Base-by-base conservation (phyloP, 352 stramenopile species). In the Phytophthora colocasiae region DNA sequence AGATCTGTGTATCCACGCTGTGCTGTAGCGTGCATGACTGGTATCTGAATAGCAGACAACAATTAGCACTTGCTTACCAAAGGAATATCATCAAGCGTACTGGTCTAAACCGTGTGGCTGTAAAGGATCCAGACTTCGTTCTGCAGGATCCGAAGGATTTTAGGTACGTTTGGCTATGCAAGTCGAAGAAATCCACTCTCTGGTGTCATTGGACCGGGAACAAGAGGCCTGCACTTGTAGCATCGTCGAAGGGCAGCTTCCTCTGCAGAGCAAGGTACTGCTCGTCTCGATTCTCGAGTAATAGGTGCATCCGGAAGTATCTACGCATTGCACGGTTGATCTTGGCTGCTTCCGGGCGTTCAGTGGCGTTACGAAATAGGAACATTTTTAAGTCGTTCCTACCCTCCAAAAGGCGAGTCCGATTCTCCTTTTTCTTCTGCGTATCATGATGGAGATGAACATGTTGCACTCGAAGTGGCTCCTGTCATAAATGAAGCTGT, bases 1-100 rank as follows among this genome's bases (percentile, higher is more conserved):
- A 94, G 69, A 17, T 88, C 75, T 4, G 76, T 78, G 58, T 94
- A 94, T 27, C 86, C 86, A n/a, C 86, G 77, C 59, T 94, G 86
- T 10, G 82, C 75, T 4, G 83, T 81, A 0, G 78, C 84, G 40
- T 93, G 86, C 15, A 77, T 68, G 6, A 67, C 79, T 0, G 82
- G 41, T 81, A 73, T 41, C 82, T 89, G 36, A 41, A 50, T 15
- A 45, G 45, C 34, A 43, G 48, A 40, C 22, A 63, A 11, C 26
- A 17, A 45, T 50, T 34, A 36, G 7, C 31, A 36, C 9, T 36
- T 14, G 9, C 31, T 36, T 36, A 36, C 9, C 12, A 12, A 1
- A 5, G 19, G 14, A 43, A 43, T 43, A n/a, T n/a, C 14, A 55
- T 4, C n/a, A 14, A 48, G 55, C 76, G 19, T 76, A 90, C 81